Evolutionary conservation across 2,329 filamentous ascomycete genomes (phyloP).

Genomic region (Epichloe elymi): DNA sequence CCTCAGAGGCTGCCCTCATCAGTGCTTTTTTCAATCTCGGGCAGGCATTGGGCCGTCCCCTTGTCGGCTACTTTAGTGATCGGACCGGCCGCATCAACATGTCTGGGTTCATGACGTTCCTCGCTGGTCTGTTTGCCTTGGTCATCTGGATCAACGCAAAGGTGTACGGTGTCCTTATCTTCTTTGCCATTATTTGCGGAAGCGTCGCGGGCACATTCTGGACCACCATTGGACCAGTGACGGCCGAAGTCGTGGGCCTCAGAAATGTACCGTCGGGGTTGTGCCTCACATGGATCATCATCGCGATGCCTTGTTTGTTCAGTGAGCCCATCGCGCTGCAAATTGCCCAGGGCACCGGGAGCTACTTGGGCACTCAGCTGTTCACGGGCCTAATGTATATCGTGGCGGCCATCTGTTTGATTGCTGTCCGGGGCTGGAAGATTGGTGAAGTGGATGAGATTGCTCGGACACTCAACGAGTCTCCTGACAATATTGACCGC

Average conservation of each 20-base stretch:
- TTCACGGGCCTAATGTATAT: slow-evolving; percentile 51
- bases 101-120: slow-evolving; percentile 49
- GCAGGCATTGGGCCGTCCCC: slow-evolving; percentile 54
- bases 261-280: slow-evolving; percentile 53
- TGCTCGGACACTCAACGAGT: slow-evolving; percentile 17
- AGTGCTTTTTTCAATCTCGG: slow-evolving; percentile 57
- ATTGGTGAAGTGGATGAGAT: slow-evolving; percentile 22
- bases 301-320: slow-evolving; percentile 59
- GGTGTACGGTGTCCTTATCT: slow-evolving; percentile 50
- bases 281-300: slow-evolving; percentile 57
- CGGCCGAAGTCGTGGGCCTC: slow-evolving; percentile 61
- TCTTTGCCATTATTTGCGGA: slow-evolving; percentile 61
- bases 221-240: slow-evolving; percentile 55
- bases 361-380: slow-evolving; percentile 40
- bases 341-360: slow-evolving; percentile 29
- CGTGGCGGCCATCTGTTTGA: slow-evolving; percentile 24
- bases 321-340: slow-evolving; percentile 50
- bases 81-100: slow-evolving; percentile 60
- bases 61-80: slow-evolving; percentile 63
- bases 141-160: slow-evolving; percentile 60
- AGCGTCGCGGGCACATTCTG: slow-evolving; percentile 59
- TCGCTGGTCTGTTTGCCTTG: slow-evolving; percentile 51
- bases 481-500: slow-evolving; percentile 16
- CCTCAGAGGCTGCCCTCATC: slow-evolving; percentile 55
- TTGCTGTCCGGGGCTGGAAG: slow-evolving; percentile 25